Evolutionary conservation across 495 filamentous ascomycete species (phyloP).

Genomic region (Xylaria palmicola): DNA sequence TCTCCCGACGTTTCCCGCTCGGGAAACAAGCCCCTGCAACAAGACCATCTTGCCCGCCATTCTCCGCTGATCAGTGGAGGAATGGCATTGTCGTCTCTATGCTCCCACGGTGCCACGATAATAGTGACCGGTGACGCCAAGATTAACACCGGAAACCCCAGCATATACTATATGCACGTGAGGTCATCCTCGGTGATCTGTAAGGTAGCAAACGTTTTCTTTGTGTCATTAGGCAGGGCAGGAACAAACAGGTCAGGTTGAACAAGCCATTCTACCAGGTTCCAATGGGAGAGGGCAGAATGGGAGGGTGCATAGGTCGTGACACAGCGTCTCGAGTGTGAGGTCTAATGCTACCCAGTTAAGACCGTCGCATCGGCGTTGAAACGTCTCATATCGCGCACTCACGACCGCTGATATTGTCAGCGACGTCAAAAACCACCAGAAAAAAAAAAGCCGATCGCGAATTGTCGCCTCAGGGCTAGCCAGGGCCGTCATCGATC

Average conservation of each 20-base stretch:
- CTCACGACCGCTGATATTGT: not conserved
- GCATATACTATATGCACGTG: not conserved
- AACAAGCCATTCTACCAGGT: not conserved
- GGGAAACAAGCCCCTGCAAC: not conserved
- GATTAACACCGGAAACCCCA: not conserved
- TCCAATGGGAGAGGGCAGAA: not conserved
- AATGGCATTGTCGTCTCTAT: not conserved
- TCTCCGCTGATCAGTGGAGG: not conserved
- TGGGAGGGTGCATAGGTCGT: not conserved
- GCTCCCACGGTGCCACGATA: not conserved
- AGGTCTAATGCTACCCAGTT: constrained; percentile 1
- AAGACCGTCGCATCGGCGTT: not conserved
- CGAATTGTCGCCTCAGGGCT: constrained; percentile 7
- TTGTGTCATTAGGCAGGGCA: not conserved
- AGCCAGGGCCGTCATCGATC: not conserved
- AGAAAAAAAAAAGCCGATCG: not conserved
- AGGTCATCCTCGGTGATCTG: not conserved
- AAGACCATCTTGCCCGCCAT: not conserved
- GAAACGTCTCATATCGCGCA: not conserved
- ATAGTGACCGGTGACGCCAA: not conserved
- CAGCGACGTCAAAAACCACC: not conserved
- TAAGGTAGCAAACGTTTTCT: not conserved
- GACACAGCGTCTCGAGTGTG: not conserved
- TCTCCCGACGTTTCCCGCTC: not conserved
- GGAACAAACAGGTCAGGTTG: not conserved